Base-by-base conservation (phyloP, 805 yeast species). In the Groenewaldozyma salmanticensis region DNA sequence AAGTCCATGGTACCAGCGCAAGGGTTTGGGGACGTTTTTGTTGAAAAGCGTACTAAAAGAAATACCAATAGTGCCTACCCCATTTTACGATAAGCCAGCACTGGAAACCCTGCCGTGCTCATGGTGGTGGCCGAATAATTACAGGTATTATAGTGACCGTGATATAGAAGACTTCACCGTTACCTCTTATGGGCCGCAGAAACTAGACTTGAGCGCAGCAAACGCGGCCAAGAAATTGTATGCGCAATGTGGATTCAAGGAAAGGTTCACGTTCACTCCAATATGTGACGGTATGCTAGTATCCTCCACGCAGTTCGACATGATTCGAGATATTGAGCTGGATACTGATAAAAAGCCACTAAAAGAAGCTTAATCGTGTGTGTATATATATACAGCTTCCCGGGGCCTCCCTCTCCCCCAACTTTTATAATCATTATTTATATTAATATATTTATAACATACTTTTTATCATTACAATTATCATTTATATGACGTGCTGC, bases 21-120 rank as follows among this genome's bases (percentile, higher is more conserved):
- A 38, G 24, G 51, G 51, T 2, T 43, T 46, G 4, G 51, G 51
- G 4, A 11, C 17, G n/a, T 16, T n/a, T 21, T 35, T 47, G 21
- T 33, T 47, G 34, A 31, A 37, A 11, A 27, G 33, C 15, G 15
- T 32, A 17, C 13, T 47, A 35, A 36, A 39, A 15, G 27, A 18
- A 4, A 20, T 46, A 4, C 47, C 51, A 1, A n/a, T 17, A 4
- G 33, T 24, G n/a, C 13, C 33, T 3, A 27, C 40, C 7, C 17
- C 35, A 4, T 47, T 47, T 21, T n/a, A n/a, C n/a, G n/a, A n/a
- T n/a, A n/a, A n/a, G n/a, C n/a, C n/a, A n/a, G n/a, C n/a, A n/a
- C n/a, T n/a, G n/a, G n/a, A n/a, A n/a, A 3, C 6, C 3, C 32
- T 41, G 2, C 31, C 21, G 7, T 24, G 29, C 13, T n/a, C n/a